A percentile compares a stretch with the other conserved stretches of the same genome.
Evolutionary conservation across 345 rosid species (phyloP).

Genomic region (Hypericum androsaemum): DNA sequence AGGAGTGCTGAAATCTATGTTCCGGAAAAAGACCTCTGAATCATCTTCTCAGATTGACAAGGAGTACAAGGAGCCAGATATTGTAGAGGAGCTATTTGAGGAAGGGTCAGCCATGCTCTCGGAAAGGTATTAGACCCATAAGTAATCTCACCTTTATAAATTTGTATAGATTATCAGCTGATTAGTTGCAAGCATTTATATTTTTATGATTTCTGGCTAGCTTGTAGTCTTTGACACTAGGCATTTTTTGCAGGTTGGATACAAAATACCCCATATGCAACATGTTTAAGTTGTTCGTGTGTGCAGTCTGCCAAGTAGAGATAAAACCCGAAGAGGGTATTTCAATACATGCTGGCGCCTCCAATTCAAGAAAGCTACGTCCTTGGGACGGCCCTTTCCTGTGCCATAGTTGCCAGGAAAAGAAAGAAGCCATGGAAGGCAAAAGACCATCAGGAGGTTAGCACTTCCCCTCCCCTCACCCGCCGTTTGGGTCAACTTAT

Average conservation of each 20-base stretch:
- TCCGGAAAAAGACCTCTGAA: slow-evolving; percentile 61
- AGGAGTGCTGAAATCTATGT: slow-evolving; percentile 84
- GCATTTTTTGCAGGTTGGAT: slow-evolving; percentile 58
- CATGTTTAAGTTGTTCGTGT: slow-evolving; percentile 87
- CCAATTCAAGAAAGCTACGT: slow-evolving; percentile 54
- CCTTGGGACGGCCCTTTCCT: slow-evolving; percentile 99
- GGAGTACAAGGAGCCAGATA: slow-evolving; percentile 66
- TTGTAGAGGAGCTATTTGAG: slow-evolving; percentile 83
- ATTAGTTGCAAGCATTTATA: too few relatives aligned
- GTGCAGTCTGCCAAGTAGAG: slow-evolving; percentile 99
- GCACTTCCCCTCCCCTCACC: slow-evolving; percentile 1
- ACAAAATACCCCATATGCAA: slow-evolving; percentile 90
- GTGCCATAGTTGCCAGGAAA: slow-evolving; percentile 91
- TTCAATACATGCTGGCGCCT: slow-evolving; percentile 72
- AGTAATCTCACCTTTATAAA: too few relatives aligned
- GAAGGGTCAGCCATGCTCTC: slow-evolving; percentile 98
- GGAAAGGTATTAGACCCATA: slow-evolving; percentile 43
- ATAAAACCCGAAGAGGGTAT: slow-evolving; percentile 93
- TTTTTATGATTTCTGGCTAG: too few relatives aligned
- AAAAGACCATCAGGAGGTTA: slow-evolving; percentile 74
- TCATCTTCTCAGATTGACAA: slow-evolving; percentile 60
- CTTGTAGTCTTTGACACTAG: slow-evolving; percentile 7
- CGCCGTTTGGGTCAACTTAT: slow-evolving; percentile 5
- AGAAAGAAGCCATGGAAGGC: slow-evolving; percentile 98
- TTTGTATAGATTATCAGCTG: too few relatives aligned